These are phyloP conservation scores for Nepenthes alata DNA, from an alignment of 179 eudicot genomes.

Conservation along the genomic window DNA sequence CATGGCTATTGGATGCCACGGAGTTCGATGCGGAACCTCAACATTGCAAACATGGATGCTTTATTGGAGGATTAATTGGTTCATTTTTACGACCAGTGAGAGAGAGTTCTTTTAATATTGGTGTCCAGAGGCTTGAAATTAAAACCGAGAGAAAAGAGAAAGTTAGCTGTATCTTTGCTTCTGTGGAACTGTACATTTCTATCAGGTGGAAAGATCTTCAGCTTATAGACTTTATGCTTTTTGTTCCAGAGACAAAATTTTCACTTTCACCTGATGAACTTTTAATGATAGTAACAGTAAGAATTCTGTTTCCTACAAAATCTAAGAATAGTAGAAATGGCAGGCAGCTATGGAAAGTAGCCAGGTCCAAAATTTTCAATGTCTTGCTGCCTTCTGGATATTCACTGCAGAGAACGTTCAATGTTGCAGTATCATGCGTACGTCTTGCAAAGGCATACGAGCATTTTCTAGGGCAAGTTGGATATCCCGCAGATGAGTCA, in stretches of 20 bases:
- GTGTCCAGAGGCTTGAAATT: slow-evolving; percentile 33
- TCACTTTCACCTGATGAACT: slow-evolving; percentile 53
- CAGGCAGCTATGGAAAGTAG: slow-evolving; percentile 68
- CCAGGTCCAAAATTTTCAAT: slow-evolving; percentile 36
- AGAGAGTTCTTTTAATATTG: slow-evolving; percentile 37
- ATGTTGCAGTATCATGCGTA: slow-evolving; percentile 45
- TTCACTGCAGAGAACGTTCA: slow-evolving; percentile 30
- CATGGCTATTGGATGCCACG: slow-evolving; percentile 27
- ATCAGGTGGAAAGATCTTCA: slow-evolving; percentile 40
- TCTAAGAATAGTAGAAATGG: slow-evolving; percentile 47
- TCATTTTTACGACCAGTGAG: slow-evolving; percentile 34
- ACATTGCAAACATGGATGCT: slow-evolving; percentile 18
- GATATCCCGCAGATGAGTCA: slow-evolving; percentile 35
- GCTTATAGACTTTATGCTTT: slow-evolving; percentile 31
- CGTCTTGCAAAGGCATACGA: slow-evolving; percentile 53
- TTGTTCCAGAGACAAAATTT: slow-evolving; percentile 40
- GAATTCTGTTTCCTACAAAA: slow-evolving; percentile 22
- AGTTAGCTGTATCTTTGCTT: slow-evolving; percentile 30
- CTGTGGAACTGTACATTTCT: slow-evolving; percentile 27
- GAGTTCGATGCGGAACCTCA: slow-evolving; percentile 37
- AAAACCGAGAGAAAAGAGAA: slow-evolving; percentile 33
- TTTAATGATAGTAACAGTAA: slow-evolving; percentile 25
- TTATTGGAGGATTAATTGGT: slow-evolving; percentile 36
- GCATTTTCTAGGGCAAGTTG: slow-evolving; percentile 41
- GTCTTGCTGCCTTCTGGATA: slow-evolving; percentile 32